phyloP scores from a whole-genome alignment of 169 alveolate genomes.

The Cryptosporidium sp. region DNA sequence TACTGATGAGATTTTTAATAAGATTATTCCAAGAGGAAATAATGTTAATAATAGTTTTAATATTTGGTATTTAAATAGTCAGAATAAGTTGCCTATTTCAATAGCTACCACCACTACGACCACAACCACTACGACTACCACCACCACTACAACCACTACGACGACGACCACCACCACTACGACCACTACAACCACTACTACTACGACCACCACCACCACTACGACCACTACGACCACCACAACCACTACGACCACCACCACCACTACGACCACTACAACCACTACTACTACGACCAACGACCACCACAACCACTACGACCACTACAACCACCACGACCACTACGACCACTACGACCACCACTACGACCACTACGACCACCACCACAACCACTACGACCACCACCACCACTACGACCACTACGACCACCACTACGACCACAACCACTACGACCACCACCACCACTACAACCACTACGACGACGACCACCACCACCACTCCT shows the following conservation, averaged over 20 bases:
- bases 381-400: background rate
- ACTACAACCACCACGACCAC: constrained; percentile 5
- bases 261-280: constrained; percentile 55
- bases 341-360: background rate
- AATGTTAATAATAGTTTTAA: background rate
- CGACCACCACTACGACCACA: background rate
- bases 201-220: constrained; percentile 64
- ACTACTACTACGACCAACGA: constrained; percentile 37
- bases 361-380: background rate
- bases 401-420: background rate
- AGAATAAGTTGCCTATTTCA: background rate
- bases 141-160: constrained; percentile 47
- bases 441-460: background rate
- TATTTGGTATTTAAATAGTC: constrained; percentile 24
- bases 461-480: background rate
- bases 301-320: constrained; percentile 7
- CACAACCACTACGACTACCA: constrained; percentile 39
- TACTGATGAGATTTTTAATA: background rate
- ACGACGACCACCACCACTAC: constrained; percentile 73
- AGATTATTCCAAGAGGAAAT: constrained; percentile 28
- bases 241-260: background rate
- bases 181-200: constrained; percentile 76
- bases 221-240: constrained; percentile 68
- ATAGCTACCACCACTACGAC: constrained; percentile 65
- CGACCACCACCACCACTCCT: constrained; percentile 18